These are phyloP conservation scores for Coemansia sp. DNA, from an alignment of 192 early-diverging fungal genomes.

Conservation along the genomic window DNA sequence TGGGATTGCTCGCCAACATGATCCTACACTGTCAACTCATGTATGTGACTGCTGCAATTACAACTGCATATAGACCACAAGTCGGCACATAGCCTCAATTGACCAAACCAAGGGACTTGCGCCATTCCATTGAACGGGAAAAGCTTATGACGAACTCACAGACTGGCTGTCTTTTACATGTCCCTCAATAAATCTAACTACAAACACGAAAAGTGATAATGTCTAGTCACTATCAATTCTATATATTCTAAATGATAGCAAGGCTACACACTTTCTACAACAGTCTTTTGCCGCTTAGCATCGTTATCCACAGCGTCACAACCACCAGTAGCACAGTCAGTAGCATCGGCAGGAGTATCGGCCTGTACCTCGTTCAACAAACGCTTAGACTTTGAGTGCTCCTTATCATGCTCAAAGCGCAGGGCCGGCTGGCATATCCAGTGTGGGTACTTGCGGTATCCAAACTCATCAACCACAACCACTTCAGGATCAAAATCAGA, in stretches of 20 bases:
- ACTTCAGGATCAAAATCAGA: slow-evolving; percentile 34
- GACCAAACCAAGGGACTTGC: background rate
- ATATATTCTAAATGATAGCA: background rate
- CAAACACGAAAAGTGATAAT: background rate
- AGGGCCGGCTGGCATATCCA: slow-evolving; percentile 68
- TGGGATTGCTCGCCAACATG: too few relatives aligned
- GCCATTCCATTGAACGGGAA: too few relatives aligned
- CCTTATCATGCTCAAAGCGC: slow-evolving; percentile 59
- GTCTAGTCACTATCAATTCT: background rate
- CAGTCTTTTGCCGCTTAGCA: slow-evolving; percentile 28
- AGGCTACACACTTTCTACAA: background rate
- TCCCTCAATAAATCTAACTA: background rate
- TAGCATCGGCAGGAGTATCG: background rate
- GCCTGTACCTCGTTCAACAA: slow-evolving; percentile 46
- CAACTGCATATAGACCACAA: background rate
- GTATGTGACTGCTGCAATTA: background rate
- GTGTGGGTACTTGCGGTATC: slow-evolving; percentile 61
- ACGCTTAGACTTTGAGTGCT: slow-evolving; percentile 44
- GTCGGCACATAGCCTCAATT: background rate
- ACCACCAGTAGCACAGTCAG: background rate
- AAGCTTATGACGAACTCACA: too few relatives aligned
- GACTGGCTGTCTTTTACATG: too few relatives aligned
- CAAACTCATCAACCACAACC: slow-evolving; percentile 40
- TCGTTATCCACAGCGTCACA: slow-evolving; percentile 10
- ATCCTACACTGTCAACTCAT: background rate